Conservation (phyloP, 352 stramenopile species). For the Phytophthora sojae region DNA sequence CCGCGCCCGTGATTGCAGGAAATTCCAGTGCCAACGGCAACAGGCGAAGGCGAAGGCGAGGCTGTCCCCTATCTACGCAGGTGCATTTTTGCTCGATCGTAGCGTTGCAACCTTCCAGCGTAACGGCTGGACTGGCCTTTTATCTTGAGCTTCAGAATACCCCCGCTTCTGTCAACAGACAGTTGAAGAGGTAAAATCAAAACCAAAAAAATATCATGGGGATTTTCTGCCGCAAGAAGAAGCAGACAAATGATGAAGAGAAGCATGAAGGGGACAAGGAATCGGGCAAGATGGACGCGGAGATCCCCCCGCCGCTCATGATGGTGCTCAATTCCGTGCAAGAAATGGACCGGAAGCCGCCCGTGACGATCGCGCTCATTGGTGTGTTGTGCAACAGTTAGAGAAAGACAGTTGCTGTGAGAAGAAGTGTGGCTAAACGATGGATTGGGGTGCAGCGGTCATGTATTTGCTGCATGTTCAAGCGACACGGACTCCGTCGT, state of each 20-base stretch:
- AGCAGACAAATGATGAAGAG: neutral
- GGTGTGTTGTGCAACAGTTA: constrained; percentile 28
- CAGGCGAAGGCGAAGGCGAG: constrained; percentile 1
- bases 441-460: constrained; percentile 26
- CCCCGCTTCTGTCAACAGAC: constrained; percentile 7
- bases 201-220: constrained; percentile 15
- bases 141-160: constrained; percentile 1
- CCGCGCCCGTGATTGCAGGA: constrained; percentile 1
- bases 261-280: constrained; percentile 3
- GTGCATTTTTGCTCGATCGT: constrained; percentile 19
- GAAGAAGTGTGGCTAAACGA: neutral
- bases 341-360: constrained; percentile 69
- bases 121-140: constrained; percentile 23
- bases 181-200: neutral
- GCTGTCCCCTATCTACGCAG: constrained; percentile 15
- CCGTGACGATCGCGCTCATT: constrained; percentile 54
- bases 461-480: constrained; percentile 75
- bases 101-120: constrained; percentile 21
- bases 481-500: constrained; percentile 40
- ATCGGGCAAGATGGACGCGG: constrained; percentile 5
- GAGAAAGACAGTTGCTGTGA: neutral
- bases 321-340: constrained; percentile 55
- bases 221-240: constrained; percentile 32
- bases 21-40: constrained; percentile 19
- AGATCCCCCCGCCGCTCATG: constrained; percentile 45